These are phyloP conservation scores for Anisodus acutangulus DNA, from an alignment of 257 asterid species.

Conservation along the genomic window DNA sequence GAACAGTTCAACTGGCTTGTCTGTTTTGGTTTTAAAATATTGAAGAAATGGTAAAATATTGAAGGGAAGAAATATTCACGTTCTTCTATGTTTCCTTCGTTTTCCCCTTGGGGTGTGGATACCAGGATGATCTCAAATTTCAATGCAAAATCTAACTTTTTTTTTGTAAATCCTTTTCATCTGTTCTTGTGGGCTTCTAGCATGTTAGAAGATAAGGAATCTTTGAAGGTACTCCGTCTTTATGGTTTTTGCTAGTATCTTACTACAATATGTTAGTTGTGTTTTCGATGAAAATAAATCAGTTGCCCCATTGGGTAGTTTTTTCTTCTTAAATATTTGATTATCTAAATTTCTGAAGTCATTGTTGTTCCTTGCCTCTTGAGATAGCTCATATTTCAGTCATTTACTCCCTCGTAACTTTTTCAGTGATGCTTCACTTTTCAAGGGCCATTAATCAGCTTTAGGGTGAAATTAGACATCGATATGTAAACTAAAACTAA, in stretches of 20 bases:
- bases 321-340: slow-evolving; percentile 4
- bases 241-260: not conserved
- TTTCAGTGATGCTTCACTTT: not conserved
- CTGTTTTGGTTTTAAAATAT: not conserved
- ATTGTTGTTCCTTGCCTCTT: not conserved
- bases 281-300: not conserved
- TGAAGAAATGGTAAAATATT: not conserved
- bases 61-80: not conserved
- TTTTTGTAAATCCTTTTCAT: not conserved
- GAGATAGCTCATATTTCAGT: not conserved
- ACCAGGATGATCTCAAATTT: not conserved
- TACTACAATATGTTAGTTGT: not conserved
- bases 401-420: not conserved
- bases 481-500: not conserved
- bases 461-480: not conserved
- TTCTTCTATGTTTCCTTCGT: not conserved
- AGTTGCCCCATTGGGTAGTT: not conserved
- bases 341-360: not conserved
- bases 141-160: not conserved
- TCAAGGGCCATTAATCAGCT: not conserved
- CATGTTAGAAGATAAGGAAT: not conserved
- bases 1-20: not conserved
- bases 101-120: not conserved
- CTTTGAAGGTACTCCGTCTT: not conserved
- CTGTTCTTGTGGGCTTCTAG: not conserved